phyloP scores from a whole-genome alignment of 495 filamentous ascomycete species.

The Tuber microsphaerosporum region DNA sequence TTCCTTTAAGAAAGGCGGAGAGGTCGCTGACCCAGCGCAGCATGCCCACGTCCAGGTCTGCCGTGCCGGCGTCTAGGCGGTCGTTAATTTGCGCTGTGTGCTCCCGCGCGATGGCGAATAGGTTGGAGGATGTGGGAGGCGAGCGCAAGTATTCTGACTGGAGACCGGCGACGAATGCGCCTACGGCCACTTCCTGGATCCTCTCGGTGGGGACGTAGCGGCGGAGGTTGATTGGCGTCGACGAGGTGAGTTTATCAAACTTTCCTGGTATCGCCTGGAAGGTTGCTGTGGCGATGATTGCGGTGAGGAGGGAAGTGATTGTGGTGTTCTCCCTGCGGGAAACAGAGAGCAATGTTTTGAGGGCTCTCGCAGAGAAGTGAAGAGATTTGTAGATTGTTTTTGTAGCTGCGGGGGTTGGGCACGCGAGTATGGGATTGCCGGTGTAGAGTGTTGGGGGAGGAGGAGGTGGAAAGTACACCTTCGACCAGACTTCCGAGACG shows the following conservation, averaged over 20 bases:
- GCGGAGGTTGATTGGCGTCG: slow-evolving; percentile 40
- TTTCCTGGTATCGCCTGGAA: slow-evolving; percentile 40
- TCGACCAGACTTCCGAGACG: slow-evolving; percentile 12
- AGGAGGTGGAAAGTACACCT: slow-evolving; percentile 37
- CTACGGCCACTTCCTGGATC: slow-evolving; percentile 44
- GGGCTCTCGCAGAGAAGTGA: slow-evolving; percentile 32
- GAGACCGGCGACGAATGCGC: slow-evolving; percentile 43
- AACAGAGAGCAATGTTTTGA: slow-evolving; percentile 26
- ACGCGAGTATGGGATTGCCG: slow-evolving; percentile 37
- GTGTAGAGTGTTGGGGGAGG: slow-evolving; percentile 40
- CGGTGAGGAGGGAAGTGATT: slow-evolving; percentile 44
- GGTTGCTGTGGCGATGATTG: slow-evolving; percentile 42
- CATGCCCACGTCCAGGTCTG: slow-evolving; percentile 42
- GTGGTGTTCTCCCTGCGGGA: slow-evolving; percentile 42
- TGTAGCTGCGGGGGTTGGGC: slow-evolving; percentile 37
- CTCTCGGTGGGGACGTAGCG: slow-evolving; percentile 41
- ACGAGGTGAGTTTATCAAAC: slow-evolving; percentile 1
- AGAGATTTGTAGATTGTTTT: slow-evolving; percentile 34
- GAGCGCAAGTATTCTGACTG: slow-evolving; percentile 11
- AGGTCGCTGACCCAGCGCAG: slow-evolving; percentile 45
- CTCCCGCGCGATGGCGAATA: slow-evolving; percentile 45
- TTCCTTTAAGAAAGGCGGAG: slow-evolving; percentile 40
- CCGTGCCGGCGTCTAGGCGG: slow-evolving; percentile 41
- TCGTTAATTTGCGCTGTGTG: slow-evolving; percentile 41
- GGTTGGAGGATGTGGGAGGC: slow-evolving; percentile 5